phyloP scores from a whole-genome alignment of 371 early-diverging fungal genomes.

The Mucor mucedo region DNA sequence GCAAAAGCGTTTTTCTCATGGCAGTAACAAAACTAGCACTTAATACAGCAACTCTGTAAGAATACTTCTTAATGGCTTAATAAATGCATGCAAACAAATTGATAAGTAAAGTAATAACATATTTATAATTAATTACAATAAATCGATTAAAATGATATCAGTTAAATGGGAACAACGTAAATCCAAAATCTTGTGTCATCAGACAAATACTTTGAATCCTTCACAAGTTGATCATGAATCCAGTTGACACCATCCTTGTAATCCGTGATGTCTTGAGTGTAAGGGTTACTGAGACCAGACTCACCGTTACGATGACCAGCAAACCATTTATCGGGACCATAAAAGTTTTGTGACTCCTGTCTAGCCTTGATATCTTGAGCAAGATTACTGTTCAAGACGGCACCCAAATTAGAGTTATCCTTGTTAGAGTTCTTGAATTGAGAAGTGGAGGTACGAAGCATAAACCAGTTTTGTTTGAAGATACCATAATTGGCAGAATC shows the following conservation, averaged over 20 bases:
- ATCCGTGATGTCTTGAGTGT: conserved; percentile 8
- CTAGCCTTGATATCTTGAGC: conserved; percentile 9
- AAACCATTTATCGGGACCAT: conserved; percentile 14
- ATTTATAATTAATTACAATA: too few relatives aligned
- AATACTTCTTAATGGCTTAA: too few relatives aligned
- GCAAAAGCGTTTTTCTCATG: too few relatives aligned
- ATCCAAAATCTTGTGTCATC: conserved; percentile 18
- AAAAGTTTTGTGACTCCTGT: conserved; percentile 11
- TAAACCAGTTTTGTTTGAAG: conserved; percentile 16
- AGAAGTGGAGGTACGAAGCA: conserved; percentile 9
- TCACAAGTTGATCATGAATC: conserved; percentile 10
- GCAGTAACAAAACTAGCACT: too few relatives aligned
- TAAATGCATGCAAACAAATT: too few relatives aligned
- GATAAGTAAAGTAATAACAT: too few relatives aligned
- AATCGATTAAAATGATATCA: too few relatives aligned
- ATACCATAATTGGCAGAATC: conserved; percentile 18
- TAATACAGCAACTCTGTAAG: too few relatives aligned
- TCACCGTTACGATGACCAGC: conserved; percentile 16
- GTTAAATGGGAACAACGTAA: conserved; percentile 9
- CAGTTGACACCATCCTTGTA: conserved; percentile 16
- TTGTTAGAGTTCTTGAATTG: background rate
- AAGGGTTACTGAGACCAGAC: background rate
- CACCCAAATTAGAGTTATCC: background rate
- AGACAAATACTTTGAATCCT: conserved; percentile 4
- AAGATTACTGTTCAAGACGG: background rate